These are phyloP conservation scores for Metarhizium humberi DNA, from an alignment of 2,329 filamentous ascomycete species.

Conservation along the genomic window DNA sequence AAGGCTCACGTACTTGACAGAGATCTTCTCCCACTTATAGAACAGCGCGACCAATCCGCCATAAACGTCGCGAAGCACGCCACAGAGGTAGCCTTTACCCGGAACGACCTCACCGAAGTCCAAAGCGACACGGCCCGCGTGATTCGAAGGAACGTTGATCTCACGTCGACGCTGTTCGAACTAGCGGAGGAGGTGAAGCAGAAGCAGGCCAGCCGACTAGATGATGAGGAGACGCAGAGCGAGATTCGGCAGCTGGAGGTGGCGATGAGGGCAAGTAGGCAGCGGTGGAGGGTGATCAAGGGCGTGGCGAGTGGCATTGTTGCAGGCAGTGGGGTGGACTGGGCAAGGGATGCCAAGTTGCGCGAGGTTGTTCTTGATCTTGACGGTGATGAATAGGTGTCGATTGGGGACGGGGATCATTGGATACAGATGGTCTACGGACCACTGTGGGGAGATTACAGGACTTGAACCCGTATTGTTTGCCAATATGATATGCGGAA, in stretches of 20 bases:
- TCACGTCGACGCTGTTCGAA: constrained; percentile 53
- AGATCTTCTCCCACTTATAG: constrained; percentile 56
- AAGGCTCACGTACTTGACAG: constrained; percentile 28
- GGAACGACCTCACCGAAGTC: constrained; percentile 43
- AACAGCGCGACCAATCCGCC: constrained; percentile 58
- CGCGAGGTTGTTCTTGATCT: constrained; percentile 63
- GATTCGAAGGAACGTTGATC: constrained; percentile 50
- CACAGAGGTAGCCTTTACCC: constrained; percentile 38
- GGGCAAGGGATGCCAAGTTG: constrained; percentile 61
- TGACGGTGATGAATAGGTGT: constrained; percentile 23
- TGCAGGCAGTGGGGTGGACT: constrained; percentile 74
- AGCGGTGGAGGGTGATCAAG: constrained; percentile 67
- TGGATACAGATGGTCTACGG: background rate
- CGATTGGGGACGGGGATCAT: background rate
- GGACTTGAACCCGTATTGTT: too few relatives aligned
- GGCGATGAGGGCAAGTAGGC: constrained; percentile 51
- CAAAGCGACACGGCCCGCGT: constrained; percentile 49
- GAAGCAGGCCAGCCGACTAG: constrained; percentile 43
- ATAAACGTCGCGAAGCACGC: constrained; percentile 52
- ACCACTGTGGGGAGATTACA: background rate
- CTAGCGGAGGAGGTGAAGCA: constrained; percentile 48
- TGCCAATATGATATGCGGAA: too few relatives aligned
- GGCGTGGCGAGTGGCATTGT: constrained; percentile 70
- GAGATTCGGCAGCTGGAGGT: constrained; percentile 50
- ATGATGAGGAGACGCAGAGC: constrained; percentile 40